Conservation (phyloP, 2,329 filamentous ascomycete genomes). For the Fusarium cicatricum region DNA sequence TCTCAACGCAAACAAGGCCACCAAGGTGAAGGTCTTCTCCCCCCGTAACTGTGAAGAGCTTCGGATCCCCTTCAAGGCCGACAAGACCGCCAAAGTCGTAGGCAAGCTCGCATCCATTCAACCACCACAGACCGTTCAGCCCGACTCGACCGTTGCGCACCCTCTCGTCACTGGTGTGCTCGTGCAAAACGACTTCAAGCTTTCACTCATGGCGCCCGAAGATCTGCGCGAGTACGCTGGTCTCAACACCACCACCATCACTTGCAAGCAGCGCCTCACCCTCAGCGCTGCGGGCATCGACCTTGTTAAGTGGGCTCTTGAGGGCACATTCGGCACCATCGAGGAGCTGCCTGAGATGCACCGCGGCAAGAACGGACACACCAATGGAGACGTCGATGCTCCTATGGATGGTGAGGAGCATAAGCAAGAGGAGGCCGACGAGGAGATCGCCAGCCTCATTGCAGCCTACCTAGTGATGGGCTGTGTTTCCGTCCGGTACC, state of each 20-base stretch:
- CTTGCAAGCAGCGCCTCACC: constrained; percentile 89
- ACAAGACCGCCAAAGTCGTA: constrained; percentile 96
- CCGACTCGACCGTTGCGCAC: constrained; percentile 37
- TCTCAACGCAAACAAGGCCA: constrained; percentile 82
- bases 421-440: constrained; percentile 66
- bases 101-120: constrained; percentile 87
- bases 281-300: constrained; percentile 90
- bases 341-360: constrained; percentile 70
- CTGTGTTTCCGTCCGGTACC: constrained; percentile 83
- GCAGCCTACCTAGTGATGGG: constrained; percentile 83
- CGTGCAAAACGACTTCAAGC: constrained; percentile 97
- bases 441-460: constrained; percentile 65
- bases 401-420: constrained; percentile 45
- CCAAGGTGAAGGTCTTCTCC: constrained; percentile 90
- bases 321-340: constrained; percentile 91
- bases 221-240: constrained; percentile 96
- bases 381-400: constrained; percentile 51
- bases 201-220: constrained; percentile 95
- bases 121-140: constrained; percentile 60
- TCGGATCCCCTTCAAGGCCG: constrained; percentile 91
- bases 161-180: constrained; percentile 85
- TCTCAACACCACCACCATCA: constrained; percentile 93
- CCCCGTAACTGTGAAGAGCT: constrained; percentile 96
- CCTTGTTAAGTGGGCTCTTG: constrained; percentile 90
- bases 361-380: constrained; percentile 43